Base-by-base conservation (phyloP, 768 basidiomycete species). In the Amanita muscaria region DNA sequence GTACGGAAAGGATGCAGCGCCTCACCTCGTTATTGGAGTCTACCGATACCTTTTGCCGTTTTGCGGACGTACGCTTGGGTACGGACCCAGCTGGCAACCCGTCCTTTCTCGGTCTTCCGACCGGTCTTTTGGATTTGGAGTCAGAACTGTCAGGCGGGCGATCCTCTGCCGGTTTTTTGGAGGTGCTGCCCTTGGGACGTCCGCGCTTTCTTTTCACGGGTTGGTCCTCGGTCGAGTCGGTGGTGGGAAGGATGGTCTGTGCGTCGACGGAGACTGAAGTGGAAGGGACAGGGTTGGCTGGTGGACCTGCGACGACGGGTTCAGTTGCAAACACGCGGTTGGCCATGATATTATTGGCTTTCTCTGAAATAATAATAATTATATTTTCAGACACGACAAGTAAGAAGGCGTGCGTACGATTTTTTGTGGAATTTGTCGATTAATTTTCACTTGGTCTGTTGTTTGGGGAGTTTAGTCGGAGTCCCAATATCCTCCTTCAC, bases 71-170 rank as follows among this genome's bases (percentile, higher is more conserved):
- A 56, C n/a, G 74, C 68, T 5, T 38, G 19, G 44, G 44, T 7
- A 83, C 76, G 8, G 82, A 81, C 10, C 86, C 86, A 23, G 86
- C 80, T 31, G 86, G 86, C 29, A 85, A 72, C 0, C 87, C 87
- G 52, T 88, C 86, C 60, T 88, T 87, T 53, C 87, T 65, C 2
- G 87, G 87, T 11, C 87, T 70, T 1, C 87, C 87, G 2, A 88
- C 86, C 12, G 87, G 87, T 35, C 87, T 69, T 59, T 86, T 88
- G 42, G 77, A 62, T 61, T 83, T 83, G 21, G 74, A 68, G 2
- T 71, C 27, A 29, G 12, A 6, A 29, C 27, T 29, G 12, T 6
- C 27, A 29, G 27, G 12, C 12, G 27, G 7, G n/a, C n/a, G n/a
- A n/a, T n/a, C n/a, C n/a, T n/a, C n/a, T n/a, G 42, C 69, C 18